Percentiles rank a stretch among this genome's conserved stretches.
Conservation (phyloP, 2,329 filamentous ascomycete genomes). For the Xylaria sp. region DNA sequence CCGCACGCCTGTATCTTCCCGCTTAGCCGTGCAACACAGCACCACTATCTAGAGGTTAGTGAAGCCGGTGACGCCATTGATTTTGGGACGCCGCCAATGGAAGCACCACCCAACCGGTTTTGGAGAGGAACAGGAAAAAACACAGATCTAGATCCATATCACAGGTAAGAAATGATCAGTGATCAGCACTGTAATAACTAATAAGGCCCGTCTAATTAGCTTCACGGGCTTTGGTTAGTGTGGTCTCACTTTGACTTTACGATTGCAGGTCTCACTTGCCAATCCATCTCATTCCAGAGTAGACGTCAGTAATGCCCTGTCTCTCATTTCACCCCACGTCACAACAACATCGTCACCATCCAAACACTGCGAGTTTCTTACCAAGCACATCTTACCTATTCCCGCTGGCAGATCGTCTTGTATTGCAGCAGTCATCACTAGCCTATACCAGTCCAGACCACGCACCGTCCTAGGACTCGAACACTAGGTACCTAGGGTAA, state of each 20-base stretch:
- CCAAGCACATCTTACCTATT: not conserved
- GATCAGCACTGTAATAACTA: not conserved
- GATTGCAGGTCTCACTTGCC: not conserved
- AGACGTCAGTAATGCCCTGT: constrained; percentile 18
- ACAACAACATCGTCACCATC: constrained; percentile 1
- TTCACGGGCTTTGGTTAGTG: constrained; percentile 21
- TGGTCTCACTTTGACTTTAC: constrained; percentile 6
- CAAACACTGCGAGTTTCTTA: not conserved
- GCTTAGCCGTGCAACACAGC: not conserved
- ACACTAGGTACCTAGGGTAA: not conserved
- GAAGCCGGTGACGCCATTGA: constrained; percentile 24
- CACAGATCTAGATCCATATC: not conserved
- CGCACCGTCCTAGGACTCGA: not conserved
- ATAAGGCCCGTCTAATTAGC: too few relatives aligned
- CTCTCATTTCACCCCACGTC: not conserved
- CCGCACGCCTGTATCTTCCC: constrained; percentile 1
- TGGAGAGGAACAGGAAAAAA: constrained; percentile 9
- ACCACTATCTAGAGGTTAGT: too few relatives aligned
- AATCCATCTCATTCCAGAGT: constrained; percentile 17
- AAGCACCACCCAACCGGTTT: not conserved
- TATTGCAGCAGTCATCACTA: not conserved
- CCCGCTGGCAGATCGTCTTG: not conserved
- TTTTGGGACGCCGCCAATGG: constrained; percentile 7
- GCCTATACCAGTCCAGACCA: not conserved
- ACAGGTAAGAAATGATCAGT: constrained; percentile 3